Base-by-base conservation (phyloP, 2,329 filamentous ascomycete species). In the Cladosporium oxysporum region DNA sequence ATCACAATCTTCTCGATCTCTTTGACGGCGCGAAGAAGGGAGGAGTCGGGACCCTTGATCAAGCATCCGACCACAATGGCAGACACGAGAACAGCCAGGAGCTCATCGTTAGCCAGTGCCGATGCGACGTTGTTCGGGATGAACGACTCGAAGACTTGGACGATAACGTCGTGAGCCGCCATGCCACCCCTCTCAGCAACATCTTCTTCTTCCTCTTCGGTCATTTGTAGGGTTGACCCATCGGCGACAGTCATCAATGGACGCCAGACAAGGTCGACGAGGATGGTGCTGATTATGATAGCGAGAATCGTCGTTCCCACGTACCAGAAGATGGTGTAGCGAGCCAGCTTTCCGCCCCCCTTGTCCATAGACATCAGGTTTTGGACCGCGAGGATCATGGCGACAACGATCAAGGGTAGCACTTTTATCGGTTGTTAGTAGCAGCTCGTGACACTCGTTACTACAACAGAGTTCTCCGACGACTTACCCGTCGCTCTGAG, bases 331-430 rank as follows among this genome's bases (percentile, higher is more conserved):
- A 85, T 77, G 0, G 83, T 83, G 80, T 79, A 84, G 29, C 72
- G 74, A n/a, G 82, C 83, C 0, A 85, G 78, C 60, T 74, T 74
- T 12, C 76, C 78, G 7, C 79, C 82, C 14, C 80, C 78, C 11
- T 78, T 71, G 12, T 80, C 75, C 79, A 85, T 83, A 7, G 76
- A 78, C 21, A 81, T 78, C 8, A 85, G 76, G n/a, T 79, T 77
- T 57, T 82, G 81, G 6, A 85, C 76, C 5, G 83, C 81, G 21
- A 85, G 76, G 57, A 85, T 80, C 77, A 85, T 84, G 28, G 83
- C 83, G 8, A 78, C 80, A 29, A 85, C 76, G 50, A 85, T 85
- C 63, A 85, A 73, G 1, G 83, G 83, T 1, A 85, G 76, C 0
- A 85, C 83, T 83, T 12, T 55, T 6, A 26, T 12, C 28, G 5